Percentiles rank a stretch among this genome's conserved stretches.
These are phyloP conservation scores for Claviceps pazoutovae DNA, from an alignment of 2,329 filamentous ascomycete species.

Conservation along the genomic window DNA sequence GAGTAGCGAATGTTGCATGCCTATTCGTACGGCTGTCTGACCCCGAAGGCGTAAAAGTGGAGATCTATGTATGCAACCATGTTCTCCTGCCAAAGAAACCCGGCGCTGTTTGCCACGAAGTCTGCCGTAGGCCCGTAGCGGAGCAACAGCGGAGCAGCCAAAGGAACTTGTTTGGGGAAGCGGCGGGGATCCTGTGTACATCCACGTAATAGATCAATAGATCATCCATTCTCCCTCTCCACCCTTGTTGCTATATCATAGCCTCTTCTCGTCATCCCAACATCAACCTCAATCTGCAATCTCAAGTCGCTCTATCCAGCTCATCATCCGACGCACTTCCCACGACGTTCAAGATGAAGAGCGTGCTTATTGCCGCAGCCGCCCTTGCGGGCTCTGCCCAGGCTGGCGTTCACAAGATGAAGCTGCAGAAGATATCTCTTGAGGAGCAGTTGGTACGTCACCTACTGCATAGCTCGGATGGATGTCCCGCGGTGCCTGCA, in stretches of 20 bases:
- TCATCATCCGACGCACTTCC: background rate
- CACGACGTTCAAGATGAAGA: conserved; percentile 59
- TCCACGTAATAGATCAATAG: background rate
- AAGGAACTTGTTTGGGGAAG: background rate
- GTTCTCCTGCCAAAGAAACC: background rate
- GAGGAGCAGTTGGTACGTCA: conserved; percentile 75
- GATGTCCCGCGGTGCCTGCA: background rate
- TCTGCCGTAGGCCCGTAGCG: too few species aligned
- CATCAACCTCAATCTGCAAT: background rate
- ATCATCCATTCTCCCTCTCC: background rate
- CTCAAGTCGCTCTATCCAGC: background rate
- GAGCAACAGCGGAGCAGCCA: background rate
- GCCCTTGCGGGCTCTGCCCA: conserved; percentile 70
- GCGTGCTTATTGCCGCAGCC: conserved; percentile 62
- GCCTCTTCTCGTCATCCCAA: background rate
- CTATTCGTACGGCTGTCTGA: too few species aligned
- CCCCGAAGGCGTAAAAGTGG: too few species aligned
- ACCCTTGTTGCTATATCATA: background rate
- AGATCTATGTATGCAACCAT: background rate
- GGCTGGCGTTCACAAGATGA: conserved; percentile 87
- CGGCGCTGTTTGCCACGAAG: background rate
- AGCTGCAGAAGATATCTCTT: conserved; percentile 91
- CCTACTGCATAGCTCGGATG: background rate
- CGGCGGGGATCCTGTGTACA: background rate
- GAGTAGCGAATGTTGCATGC: too few species aligned